These are phyloP conservation scores for Ampelocalamus luodianensis DNA, from an alignment of 176 grass and related monocot genomes.

Conservation along the genomic window DNA sequence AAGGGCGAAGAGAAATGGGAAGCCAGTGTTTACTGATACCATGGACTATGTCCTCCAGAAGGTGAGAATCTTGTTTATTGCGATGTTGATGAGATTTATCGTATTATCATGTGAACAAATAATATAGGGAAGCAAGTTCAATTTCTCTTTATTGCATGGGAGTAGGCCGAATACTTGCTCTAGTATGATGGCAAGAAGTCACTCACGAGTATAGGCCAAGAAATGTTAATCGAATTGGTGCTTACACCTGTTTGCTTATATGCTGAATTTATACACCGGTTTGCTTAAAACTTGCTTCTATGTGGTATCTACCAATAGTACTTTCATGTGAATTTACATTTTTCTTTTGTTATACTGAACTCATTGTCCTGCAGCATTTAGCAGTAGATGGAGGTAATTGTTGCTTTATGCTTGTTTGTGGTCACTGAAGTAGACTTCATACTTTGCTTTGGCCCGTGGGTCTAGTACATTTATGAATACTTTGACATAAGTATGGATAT, in stretches of 20 bases:
- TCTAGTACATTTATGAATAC: slow-evolving; percentile 11
- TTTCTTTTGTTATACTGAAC: slow-evolving; percentile 1
- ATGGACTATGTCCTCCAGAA: slow-evolving; percentile 76
- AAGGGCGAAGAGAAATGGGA: slow-evolving; percentile 52
- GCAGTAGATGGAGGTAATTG: background rate
- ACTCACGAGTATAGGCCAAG: background rate
- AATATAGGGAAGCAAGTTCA: background rate
- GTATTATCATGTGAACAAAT: slow-evolving; percentile 21
- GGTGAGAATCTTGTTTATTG: slow-evolving; percentile 51
- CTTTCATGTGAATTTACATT: slow-evolving; percentile 7
- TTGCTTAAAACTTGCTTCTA: background rate
- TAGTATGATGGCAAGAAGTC: slow-evolving; percentile 22
- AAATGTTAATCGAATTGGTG: slow-evolving; percentile 25
- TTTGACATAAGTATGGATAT: slow-evolving; percentile 37
- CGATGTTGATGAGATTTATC: slow-evolving; percentile 36
- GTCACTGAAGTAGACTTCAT: background rate
- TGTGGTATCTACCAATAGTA: slow-evolving; percentile 17
- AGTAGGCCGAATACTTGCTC: slow-evolving; percentile 25
- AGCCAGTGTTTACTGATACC: slow-evolving; percentile 46
- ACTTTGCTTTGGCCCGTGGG: slow-evolving; percentile 28
- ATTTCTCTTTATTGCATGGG: slow-evolving; percentile 7
- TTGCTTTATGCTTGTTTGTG: slow-evolving; percentile 24
- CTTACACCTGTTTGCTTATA: slow-evolving; percentile 15
- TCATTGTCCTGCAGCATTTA: slow-evolving; percentile 10
- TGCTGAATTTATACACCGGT: slow-evolving; percentile 11